Evolutionary conservation across 495 filamentous ascomycete genomes (phyloP).

Genomic region (Xeromyces bisporus): DNA sequence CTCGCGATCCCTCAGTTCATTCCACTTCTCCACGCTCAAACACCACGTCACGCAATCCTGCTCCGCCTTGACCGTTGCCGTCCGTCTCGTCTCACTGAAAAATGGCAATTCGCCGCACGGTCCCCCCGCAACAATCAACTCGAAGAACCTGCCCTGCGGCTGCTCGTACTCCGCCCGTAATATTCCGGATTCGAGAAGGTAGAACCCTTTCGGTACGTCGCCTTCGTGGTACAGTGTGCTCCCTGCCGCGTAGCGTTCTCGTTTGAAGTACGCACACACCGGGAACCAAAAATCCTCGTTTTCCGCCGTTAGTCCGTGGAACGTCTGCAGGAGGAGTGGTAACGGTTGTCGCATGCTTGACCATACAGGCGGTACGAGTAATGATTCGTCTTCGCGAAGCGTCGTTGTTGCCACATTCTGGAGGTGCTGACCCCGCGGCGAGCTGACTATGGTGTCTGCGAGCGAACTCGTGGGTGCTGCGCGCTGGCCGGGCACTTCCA

Average conservation of each 20-base stretch:
- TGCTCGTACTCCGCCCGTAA: conserved; percentile 77
- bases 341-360: conserved; percentile 74
- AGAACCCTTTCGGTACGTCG: conserved; percentile 60
- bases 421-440: conserved; percentile 62
- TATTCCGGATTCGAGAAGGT: conserved; percentile 80
- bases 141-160: conserved; percentile 74
- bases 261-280: conserved; percentile 51
- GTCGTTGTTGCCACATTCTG: conserved; percentile 62
- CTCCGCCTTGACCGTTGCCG: conserved; percentile 71
- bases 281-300: conserved; percentile 93
- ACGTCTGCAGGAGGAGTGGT: conserved; percentile 80
- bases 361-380: conserved; percentile 41
- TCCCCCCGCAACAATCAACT: conserved; percentile 84
- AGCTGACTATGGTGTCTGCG: conserved; percentile 42
- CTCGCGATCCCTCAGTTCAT: conserved; percentile 45
- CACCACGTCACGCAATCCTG: conserved; percentile 70
- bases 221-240: conserved; percentile 60
- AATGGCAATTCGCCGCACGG: conserved; percentile 94
- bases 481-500: conserved; percentile 35
- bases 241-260: conserved; percentile 46
- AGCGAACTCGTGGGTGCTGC: conserved; percentile 5
- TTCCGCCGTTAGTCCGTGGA: conserved; percentile 57
- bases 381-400: conserved; percentile 39
- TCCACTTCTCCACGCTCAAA: conserved; percentile 53
- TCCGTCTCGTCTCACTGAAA: conserved; percentile 75